These are phyloP conservation scores for Pleurotus eryngii DNA, from an alignment of 768 basidiomycete genomes.

Conservation along the genomic window DNA sequence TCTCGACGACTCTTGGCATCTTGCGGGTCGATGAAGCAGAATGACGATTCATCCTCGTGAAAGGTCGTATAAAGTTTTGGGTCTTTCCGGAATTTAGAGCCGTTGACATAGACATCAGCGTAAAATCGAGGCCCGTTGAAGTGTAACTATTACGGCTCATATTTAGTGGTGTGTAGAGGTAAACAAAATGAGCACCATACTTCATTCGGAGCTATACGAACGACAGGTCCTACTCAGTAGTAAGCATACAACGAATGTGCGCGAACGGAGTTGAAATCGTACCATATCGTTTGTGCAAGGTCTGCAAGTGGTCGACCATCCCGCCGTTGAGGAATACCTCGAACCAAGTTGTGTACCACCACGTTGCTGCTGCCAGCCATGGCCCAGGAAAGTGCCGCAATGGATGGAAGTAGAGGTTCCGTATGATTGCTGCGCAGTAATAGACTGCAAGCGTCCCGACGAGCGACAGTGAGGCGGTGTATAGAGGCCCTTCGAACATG, in stretches of 20 bases:
- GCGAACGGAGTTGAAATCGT: neutral
- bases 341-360: constrained; percentile 24
- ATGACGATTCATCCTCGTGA: constrained; percentile 22
- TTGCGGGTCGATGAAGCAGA: constrained; percentile 22
- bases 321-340: constrained; percentile 22
- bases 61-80: constrained; percentile 22
- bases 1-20: constrained; percentile 24
- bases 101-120: constrained; percentile 27
- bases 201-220: constrained; percentile 34
- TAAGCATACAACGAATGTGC: neutral
- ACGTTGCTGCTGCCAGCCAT: constrained; percentile 21
- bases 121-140: constrained; percentile 32
- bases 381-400: constrained; percentile 26
- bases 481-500: neutral
- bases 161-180: neutral
- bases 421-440: constrained; percentile 1
- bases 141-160: constrained; percentile 25
- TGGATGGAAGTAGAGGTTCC: constrained; percentile 23
- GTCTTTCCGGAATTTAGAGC: constrained; percentile 24
- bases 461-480: neutral
- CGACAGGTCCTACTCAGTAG: constrained; percentile 28
- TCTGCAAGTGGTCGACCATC: constrained; percentile 22
- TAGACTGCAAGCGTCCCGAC: neutral
- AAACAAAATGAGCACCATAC: constrained; percentile 15
- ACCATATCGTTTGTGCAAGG: constrained; percentile 24